Base-by-base conservation (phyloP, 805 yeast species). In the Saccharomycodes ludwigii region DNA sequence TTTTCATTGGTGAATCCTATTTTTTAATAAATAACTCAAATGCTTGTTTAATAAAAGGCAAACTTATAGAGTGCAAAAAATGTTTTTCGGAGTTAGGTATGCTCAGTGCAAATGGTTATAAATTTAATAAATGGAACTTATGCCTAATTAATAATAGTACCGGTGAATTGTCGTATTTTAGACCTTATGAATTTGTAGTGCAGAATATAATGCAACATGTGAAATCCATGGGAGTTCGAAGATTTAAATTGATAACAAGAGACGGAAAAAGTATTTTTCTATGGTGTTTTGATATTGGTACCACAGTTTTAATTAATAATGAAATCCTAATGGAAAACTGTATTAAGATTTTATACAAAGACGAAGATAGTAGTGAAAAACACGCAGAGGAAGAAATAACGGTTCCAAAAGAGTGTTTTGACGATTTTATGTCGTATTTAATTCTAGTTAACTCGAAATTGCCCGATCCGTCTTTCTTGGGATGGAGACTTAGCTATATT, bases 231-330 rank as follows among this genome's bases (percentile, higher is more conserved):
- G 28, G 28, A 10, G 12, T 12, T 6, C n/a, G 27, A 21, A 14
- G 26, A 25, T 20, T 19, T 29, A 22, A 30, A 26, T 16, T 6
- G 10, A 3, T 13, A 12, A 11, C 22, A 13, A 3, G 16, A 12
- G 11, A 23, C 15, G 26, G 26, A 21, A 12, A 20, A 11, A 24
- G 31, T 14, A 18, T 47, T 2, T 29, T 42, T 14, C 21, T 52
- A 4, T 52, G 59, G 58, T 18, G 49, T 18, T 51, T 54, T 29
- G 43, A 47, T 7, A 28, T 46, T 3, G 51, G 44, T n/a, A 36
- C 42, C 8, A 37, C 38, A 10, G 39, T 47, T 5, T 38, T 41
- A 1, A 15, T 45, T 4, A 19, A 43, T 6, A 34, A 32, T 10
- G 34, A 35, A 9, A 20, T 22, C 3, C 18, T 23, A 1, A 14